Evolutionary conservation across 768 basidiomycete genomes (phyloP), one percentile per base, ranked within the genome.

Genomic region (Boletus fagicola): DNA sequence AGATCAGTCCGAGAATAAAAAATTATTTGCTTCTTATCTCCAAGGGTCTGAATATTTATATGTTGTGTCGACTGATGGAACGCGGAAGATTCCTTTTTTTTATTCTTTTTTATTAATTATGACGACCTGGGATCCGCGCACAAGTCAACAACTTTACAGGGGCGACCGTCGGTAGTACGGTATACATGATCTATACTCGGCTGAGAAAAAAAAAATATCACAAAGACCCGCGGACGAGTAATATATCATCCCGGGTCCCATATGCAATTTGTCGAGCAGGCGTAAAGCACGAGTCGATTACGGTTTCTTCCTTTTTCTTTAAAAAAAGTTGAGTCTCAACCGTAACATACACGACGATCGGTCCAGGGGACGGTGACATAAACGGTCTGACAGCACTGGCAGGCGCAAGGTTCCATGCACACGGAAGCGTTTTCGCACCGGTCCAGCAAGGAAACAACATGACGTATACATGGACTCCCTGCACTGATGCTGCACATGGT

Each of bases 101-200:
- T 12, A 3, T 26, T 26, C 5, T 5, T 28, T 28, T 28, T 28
- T 28, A 6, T 22, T 31, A 9, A 48, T 50, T 38, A 35, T 13
- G 22, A 43, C 13, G 38, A 42, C 48, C 31, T 50, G 20, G 49
- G 46, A 38, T 20, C 12, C 10, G 43, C 8, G 31, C 5, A 26
- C 47, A 50, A 53, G 50, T 62, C 63, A 59, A 30, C 45, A 56
- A 49, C 31, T 18, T 50, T 5, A 43, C 56, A 60, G 53, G 62
- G 28, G 8, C 16, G 28, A 38, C n/a, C 20, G n/a, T 24, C 11
- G 18, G 38, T 35, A 35, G 33, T 35, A 35, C 35, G 35, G 35
- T 18, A 24, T 5, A 33, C 26, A 39, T 48, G 24, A 8, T 20
- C 18, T 36, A 30, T 39, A 45, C 36, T 49, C n/a, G 39, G 40